Evolutionary conservation across 192 early-diverging fungal species (phyloP).

Genomic region (Phycomyces blakesleeanus): DNA sequence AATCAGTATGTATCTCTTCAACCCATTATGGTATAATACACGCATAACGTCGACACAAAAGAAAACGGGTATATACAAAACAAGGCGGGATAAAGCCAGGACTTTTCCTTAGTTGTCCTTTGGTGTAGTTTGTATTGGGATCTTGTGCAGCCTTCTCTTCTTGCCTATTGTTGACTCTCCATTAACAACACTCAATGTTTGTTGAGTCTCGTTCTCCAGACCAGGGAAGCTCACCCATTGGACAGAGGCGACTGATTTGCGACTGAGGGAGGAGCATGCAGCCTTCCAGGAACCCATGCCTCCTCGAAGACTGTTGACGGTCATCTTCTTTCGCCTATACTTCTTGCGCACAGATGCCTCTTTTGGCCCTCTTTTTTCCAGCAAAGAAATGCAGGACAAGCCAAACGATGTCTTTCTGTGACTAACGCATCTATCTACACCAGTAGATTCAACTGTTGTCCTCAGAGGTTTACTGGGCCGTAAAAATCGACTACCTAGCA

Average conservation of each 20-base stretch:
- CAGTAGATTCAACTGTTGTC: no score
- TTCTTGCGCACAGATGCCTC: background rate
- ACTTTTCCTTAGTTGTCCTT: background rate
- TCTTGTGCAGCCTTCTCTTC: background rate
- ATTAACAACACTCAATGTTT: background rate
- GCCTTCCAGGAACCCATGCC: background rate
- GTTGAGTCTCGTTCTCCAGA: background rate
- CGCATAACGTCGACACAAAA: no score
- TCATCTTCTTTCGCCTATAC: background rate
- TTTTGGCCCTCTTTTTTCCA: background rate
- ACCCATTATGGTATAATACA: no score
- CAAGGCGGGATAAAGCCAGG: no score
- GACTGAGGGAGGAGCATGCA: background rate
- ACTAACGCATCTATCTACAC: background rate
- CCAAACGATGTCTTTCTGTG: background rate
- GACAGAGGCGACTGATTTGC: constrained; percentile 2
- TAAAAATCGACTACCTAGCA: no score
- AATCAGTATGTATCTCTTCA: no score
- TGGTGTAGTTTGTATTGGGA: background rate
- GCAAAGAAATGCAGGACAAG: background rate
- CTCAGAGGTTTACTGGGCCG: no score
- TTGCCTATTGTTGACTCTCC: background rate
- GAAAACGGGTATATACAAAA: no score
- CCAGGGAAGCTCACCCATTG: constrained; percentile 2
- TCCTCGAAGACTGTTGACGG: background rate